Evolutionary conservation across 345 rosid genomes (phyloP).

Genomic region (Euphorbia lathyris): DNA sequence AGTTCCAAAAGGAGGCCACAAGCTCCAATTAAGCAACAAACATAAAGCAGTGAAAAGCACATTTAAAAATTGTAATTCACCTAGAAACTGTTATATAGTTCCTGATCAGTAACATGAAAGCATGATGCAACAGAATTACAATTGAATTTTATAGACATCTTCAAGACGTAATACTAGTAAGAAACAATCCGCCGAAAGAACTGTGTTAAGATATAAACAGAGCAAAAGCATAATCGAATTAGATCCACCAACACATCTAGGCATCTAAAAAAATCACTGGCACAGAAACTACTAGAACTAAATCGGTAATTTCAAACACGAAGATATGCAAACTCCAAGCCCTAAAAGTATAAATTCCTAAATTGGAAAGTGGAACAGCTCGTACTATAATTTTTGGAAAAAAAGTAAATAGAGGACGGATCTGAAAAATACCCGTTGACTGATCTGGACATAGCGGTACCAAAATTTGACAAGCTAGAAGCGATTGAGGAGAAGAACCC

Average conservation of each 20-base stretch:
- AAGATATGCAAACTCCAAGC: background rate
- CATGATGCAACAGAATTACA: background rate
- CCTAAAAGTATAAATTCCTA: background rate
- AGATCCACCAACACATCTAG: background rate
- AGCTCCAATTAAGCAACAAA: background rate
- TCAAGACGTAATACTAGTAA: background rate
- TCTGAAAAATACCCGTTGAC: slow-evolving; percentile 70
- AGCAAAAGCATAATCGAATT: background rate
- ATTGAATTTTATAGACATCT: background rate
- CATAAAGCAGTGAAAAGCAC: background rate
- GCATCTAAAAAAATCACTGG: background rate
- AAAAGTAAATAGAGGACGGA: slow-evolving; percentile 4
- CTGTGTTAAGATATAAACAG: background rate
- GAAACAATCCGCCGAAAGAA: background rate
- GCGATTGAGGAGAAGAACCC: slow-evolving; percentile 89
- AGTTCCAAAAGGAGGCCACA: background rate
- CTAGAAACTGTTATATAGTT: background rate
- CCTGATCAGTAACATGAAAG: background rate
- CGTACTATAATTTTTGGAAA: background rate
- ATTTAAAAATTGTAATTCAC: background rate
- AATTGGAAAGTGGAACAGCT: background rate
- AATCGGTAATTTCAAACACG: background rate
- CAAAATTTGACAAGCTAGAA: slow-evolving; percentile 62
- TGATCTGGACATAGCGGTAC: slow-evolving; percentile 82
- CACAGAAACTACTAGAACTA: background rate